These are phyloP conservation scores for Eremothecium gossypii DNA, from an alignment of 1,139 yeast genomes.

Conservation along the genomic window DNA sequence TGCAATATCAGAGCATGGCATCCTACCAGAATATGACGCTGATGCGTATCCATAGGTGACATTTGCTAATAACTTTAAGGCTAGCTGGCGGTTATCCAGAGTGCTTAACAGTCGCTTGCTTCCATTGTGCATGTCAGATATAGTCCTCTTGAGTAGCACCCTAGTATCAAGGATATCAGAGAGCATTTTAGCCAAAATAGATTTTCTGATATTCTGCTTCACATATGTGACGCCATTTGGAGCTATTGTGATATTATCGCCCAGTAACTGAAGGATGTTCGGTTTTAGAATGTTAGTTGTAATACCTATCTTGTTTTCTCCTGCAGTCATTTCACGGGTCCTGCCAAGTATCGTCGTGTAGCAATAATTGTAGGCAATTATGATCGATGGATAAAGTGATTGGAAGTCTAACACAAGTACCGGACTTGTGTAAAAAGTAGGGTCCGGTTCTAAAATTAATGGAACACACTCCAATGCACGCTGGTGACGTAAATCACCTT, in stretches of 20 bases:
- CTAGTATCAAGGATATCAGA: constrained; percentile 74
- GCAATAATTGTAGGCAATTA: constrained; percentile 88
- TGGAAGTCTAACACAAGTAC: constrained; percentile 86
- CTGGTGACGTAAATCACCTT: constrained; percentile 73
- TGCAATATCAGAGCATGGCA: constrained; percentile 94
- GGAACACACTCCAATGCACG: constrained; percentile 84
- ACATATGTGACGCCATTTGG: constrained; percentile 86
- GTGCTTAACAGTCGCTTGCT: constrained; percentile 44
- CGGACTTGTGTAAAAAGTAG: constrained; percentile 81
- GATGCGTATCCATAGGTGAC: constrained; percentile 95
- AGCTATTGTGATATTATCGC: constrained; percentile 52
- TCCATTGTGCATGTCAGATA: constrained; percentile 39
- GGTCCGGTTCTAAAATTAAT: constrained; percentile 82
- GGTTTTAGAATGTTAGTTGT: constrained; percentile 42
- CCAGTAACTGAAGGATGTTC: constrained; percentile 47
- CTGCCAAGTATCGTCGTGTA: constrained; percentile 80
- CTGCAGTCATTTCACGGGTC: constrained; percentile 43
- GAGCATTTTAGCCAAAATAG: constrained; percentile 75
- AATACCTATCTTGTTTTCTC: constrained; percentile 45
- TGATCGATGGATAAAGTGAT: constrained; percentile 83
- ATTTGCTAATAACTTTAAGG: constrained; percentile 81
- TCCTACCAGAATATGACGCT: constrained; percentile 89
- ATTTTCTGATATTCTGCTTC: constrained; percentile 54
- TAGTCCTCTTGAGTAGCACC: constrained; percentile 65
- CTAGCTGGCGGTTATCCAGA: constrained; percentile 57